Conservation (phyloP, 192 early-diverging fungal genomes). For the Coemansia sp. region DNA sequence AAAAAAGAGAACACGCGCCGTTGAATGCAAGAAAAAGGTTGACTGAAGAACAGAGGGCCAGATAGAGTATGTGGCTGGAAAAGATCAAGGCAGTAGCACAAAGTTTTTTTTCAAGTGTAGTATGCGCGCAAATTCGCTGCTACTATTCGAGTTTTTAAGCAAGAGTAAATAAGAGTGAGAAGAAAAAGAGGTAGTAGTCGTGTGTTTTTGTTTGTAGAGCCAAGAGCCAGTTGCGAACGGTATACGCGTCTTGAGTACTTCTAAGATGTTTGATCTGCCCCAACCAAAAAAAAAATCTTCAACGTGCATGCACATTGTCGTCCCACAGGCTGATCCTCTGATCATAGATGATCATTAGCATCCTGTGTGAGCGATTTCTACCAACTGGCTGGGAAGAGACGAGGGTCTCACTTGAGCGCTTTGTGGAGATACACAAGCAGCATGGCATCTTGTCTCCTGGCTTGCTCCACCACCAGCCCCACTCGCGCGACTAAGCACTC, state of each 20-base stretch:
- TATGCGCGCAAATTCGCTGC: not conserved
- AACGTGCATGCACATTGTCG: not conserved
- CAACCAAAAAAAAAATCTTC: not conserved
- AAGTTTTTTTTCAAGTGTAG: not conserved
- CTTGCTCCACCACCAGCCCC: not conserved
- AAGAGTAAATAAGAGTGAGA: conserved; percentile 2
- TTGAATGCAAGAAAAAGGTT: conserved; percentile 12
- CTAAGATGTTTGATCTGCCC: not conserved
- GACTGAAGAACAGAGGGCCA: not conserved
- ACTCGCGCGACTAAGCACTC: not conserved
- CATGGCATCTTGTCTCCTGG: not conserved
- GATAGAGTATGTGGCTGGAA: not conserved
- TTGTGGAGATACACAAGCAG: not conserved
- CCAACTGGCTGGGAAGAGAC: not conserved
- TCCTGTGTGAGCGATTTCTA: not conserved
- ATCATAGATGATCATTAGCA: not conserved
- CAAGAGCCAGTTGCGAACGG: not conserved
- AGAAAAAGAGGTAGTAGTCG: conserved; percentile 6
- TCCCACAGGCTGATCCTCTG: conserved; percentile 3
- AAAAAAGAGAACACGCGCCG: not conserved
- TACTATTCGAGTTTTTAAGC: not conserved
- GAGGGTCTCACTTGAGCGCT: not conserved
- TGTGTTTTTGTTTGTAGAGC: not conserved
- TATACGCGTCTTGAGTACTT: conserved; percentile 1
- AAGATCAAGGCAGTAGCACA: not conserved